Base-by-base conservation (phyloP, 768 basidiomycete genomes). In the Crucibulum laeve region DNA sequence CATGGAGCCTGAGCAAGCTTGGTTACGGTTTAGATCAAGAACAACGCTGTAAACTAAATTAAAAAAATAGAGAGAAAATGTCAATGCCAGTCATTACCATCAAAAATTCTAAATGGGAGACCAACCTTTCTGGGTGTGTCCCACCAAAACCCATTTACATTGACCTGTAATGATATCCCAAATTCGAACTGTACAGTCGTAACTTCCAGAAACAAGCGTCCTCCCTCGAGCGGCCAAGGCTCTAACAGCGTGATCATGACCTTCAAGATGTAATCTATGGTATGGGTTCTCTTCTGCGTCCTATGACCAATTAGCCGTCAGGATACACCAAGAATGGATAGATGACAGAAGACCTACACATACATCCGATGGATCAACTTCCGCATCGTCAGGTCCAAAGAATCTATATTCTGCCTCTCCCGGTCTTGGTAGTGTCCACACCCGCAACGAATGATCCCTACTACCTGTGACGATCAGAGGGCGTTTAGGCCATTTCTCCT, bases 1-100 rank as follows among this genome's bases (percentile, higher is more conserved):
- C 94, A 97, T 95, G 3, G 94, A 97, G 5, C 95, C 95, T 2
- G 96, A 98, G 52, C 91, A 93, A 21, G 91, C 91, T 59, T 93
- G 89, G 42, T 91, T 82, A 15, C 93, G 87, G 37, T 72, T 69
- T 30, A 83, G 76, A 59, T 98, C 95, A 30, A 94, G 77, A 8
- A 94, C 92, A 40, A 98, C 91, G 60, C 89, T 92, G 70, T 98
- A 98, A 4, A 98, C 95, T 93, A 36, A 22, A 36, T 3, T 6
- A 19, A 37, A 24, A 21, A 17, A 23, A n/a, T 23, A 26, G 23
- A 10, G 11, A 14, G 13, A 40, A 48, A 25, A 17, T 3, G 28
- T 14, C 3, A 26, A 45, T 40, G 28, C 44, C 26, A 30, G 10
- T 30, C 36, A 26, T n/a, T 17, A 36, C 1, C 19, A 2, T 34